Evolutionary conservation across 2,329 filamentous ascomycete genomes (phyloP).

Genomic region (Cladosporium sp.): DNA sequence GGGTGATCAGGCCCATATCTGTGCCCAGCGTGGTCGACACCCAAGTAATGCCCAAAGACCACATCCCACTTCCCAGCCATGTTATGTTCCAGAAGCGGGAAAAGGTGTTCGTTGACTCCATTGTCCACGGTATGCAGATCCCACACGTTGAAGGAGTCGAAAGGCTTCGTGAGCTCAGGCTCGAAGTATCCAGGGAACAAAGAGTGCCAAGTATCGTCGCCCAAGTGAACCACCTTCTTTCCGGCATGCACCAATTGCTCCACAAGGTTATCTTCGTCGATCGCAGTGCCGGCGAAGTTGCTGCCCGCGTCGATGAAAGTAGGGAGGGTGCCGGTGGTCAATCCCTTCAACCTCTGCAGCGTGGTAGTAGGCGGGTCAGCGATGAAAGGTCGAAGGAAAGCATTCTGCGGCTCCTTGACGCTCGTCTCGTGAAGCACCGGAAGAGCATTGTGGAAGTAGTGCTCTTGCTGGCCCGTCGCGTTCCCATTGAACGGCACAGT

Average conservation of each 20-base stretch:
- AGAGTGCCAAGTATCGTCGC: slow-evolving; percentile 96
- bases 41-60: slow-evolving; percentile 89
- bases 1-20: slow-evolving; percentile 90
- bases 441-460: slow-evolving; percentile 81
- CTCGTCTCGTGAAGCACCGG: slow-evolving; percentile 84
- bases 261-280: slow-evolving; percentile 84
- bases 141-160: slow-evolving; percentile 98
- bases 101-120: slow-evolving; percentile 85
- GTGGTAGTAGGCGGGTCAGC: slow-evolving; percentile 95
- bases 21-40: slow-evolving; percentile 95
- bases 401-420: slow-evolving; percentile 68
- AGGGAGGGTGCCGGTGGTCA: slow-evolving; percentile 91
- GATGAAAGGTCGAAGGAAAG: slow-evolving; percentile 90
- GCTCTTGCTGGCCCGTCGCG: slow-evolving; percentile 45
- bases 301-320: slow-evolving; percentile 93
- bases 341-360: slow-evolving; percentile 82
- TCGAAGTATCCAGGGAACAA: slow-evolving; percentile 95
- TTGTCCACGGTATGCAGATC: slow-evolving; percentile 96
- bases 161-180: slow-evolving; percentile 76
- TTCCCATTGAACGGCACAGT: slow-evolving; percentile 68
- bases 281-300: slow-evolving; percentile 91
- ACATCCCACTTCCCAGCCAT: slow-evolving; percentile 79
- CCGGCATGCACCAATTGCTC: slow-evolving; percentile 60
- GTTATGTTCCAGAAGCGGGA: slow-evolving; percentile 68
- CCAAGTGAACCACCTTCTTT: slow-evolving; percentile 83